Evolutionary conservation across 2,329 filamentous ascomycete species (phyloP).

Genomic region (Corinectria fuckeliana): DNA sequence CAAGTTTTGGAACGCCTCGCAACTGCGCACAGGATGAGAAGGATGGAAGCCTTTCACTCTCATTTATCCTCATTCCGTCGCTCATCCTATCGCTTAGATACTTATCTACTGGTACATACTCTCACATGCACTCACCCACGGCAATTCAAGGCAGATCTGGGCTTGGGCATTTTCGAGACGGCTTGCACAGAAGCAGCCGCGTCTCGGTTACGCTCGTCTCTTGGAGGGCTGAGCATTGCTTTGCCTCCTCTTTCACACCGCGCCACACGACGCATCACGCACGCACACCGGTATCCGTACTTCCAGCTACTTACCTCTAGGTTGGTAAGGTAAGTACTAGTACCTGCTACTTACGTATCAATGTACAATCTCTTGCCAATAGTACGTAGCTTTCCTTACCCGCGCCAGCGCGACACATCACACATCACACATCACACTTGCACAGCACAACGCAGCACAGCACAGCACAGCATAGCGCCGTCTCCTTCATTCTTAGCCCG

Average conservation of each 20-base stretch:
- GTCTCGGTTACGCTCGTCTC: background rate
- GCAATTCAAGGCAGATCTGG: background rate
- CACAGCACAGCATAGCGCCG: background rate
- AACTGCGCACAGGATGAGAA: no score
- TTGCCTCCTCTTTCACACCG: background rate
- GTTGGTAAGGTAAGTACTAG: no score
- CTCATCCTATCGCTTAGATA: background rate
- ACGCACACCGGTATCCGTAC: background rate
- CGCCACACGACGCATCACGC: constrained; percentile 19
- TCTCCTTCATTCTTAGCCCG: background rate
- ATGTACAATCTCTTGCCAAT: background rate
- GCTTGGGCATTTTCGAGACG: background rate
- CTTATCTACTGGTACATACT: background rate
- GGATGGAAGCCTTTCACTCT: background rate
- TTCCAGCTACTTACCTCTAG: no score
- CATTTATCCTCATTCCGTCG: background rate
- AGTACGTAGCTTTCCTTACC: constrained; percentile 8
- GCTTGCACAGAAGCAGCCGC: constrained; percentile 3
- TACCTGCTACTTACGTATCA: no score
- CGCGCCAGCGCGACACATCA: constrained; percentile 6
- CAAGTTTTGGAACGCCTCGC: background rate
- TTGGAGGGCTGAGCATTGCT: constrained; percentile 11
- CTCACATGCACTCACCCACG: background rate
- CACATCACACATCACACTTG: background rate
- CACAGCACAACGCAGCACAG: background rate